Conservation (phyloP, 768 basidiomycete genomes). For the Tylopilus subfusipes region DNA sequence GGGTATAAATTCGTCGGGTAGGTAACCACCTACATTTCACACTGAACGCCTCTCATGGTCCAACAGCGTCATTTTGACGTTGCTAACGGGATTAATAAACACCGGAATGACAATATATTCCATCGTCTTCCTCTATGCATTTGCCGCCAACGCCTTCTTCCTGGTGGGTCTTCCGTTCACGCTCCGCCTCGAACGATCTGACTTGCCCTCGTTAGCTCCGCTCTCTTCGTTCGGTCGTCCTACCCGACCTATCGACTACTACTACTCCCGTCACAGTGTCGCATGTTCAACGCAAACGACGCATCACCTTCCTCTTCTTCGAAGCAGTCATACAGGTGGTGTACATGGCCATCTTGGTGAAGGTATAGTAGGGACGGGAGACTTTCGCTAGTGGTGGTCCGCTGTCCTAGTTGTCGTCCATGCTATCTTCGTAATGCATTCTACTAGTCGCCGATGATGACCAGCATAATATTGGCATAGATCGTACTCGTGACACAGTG, state of each 20-base stretch:
- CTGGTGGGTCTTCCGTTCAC: slow-evolving; percentile 52
- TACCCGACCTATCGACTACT: slow-evolving; percentile 66
- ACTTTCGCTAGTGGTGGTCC: background rate
- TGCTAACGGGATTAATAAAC: slow-evolving; percentile 68
- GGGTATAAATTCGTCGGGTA: slow-evolving; percentile 99
- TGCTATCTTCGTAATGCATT: background rate
- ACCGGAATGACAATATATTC: slow-evolving; percentile 61
- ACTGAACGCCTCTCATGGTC: background rate
- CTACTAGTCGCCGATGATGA: background rate
- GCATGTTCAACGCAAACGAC: slow-evolving; percentile 73
- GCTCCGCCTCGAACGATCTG: background rate
- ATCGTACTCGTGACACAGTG: background rate
- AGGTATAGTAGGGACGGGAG: slow-evolving; percentile 36
- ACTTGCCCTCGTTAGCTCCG: slow-evolving; percentile 63
- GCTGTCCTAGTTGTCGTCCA: background rate
- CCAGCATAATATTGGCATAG: background rate
- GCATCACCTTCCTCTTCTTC: slow-evolving; percentile 86
- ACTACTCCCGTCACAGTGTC: slow-evolving; percentile 55
- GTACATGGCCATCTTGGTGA: slow-evolving; percentile 82
- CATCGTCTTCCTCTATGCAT: slow-evolving; percentile 77
- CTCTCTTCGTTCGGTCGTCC: slow-evolving; percentile 85
- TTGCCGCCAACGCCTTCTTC: slow-evolving; percentile 91
- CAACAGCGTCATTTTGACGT: slow-evolving; percentile 76
- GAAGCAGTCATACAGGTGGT: slow-evolving; percentile 78
- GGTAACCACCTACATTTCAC: slow-evolving; percentile 14